Base-by-base conservation (phyloP, 2,329 filamentous ascomycete species). In the Boeremia exigua region DNA sequence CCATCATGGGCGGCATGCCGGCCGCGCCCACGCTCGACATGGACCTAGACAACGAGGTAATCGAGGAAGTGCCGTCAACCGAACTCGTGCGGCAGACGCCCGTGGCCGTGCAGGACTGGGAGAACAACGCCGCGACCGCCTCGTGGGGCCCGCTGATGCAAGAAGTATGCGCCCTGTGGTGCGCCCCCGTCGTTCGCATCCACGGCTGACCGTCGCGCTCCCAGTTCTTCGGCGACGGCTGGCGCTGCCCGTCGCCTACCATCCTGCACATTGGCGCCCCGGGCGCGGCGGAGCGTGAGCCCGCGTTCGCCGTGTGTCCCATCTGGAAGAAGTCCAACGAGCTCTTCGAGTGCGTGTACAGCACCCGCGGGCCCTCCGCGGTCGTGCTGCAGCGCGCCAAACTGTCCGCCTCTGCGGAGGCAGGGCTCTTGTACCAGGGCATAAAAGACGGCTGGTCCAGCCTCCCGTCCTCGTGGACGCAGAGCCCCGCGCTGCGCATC, bases 321-420 rank as follows among this genome's bases (percentile, higher is more conserved):
- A 56, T 69, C 11, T 73, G 68, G 65, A 68, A 65, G 47, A 68
- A 64, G 42, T 63, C 58, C 29, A 73, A 74, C 51, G 67, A 73
- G 46, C 36, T 73, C n/a, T 71, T 70, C 25, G 62, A 64, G 27
- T 67, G 66, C 36, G 63, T 73, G 6, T 70, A 69, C 25, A 55
- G 38, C 4, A 64, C 62, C 30, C 50, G 62, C 27, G 44, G 47
- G 48, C 25, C 55, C n/a, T n/a, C n/a, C n/a, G n/a, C n/a, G n/a
- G n/a, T n/a, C n/a, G n/a, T n/a, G n/a, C n/a, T n/a, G n/a, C n/a
- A n/a, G n/a, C n/a, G 15, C 11, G 55, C 48, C 42, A 40, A 51
- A 4, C 3, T 60, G 10, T 39, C 62, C 39, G 58, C 59, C 12
- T 38, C 54, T 14, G 55, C 59, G 11, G 71, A 74, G 57, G 65